Evolutionary conservation across 2,329 filamentous ascomycete genomes (phyloP).

Genomic region (Bipolaris bicolor): DNA sequence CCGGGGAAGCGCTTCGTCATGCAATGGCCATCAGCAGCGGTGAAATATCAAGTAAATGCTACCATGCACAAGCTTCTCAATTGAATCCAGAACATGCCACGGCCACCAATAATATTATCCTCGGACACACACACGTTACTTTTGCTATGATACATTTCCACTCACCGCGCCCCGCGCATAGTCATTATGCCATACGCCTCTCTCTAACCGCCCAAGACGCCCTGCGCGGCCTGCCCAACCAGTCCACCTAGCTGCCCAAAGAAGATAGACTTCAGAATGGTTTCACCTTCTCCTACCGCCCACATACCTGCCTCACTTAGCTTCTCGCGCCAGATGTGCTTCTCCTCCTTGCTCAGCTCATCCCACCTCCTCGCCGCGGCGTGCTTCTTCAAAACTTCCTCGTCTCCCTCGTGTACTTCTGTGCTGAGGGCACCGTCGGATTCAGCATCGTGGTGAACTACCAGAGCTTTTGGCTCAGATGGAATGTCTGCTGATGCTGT

Average conservation of each 20-base stretch:
- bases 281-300: conserved; percentile 79
- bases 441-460: conserved; percentile 50
- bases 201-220: conserved; percentile 30
- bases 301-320: conserved; percentile 76
- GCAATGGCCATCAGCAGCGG: conserved; percentile 7
- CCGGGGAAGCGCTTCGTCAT: conserved; percentile 11
- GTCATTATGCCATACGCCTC: not conserved
- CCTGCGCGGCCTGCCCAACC: conserved; percentile 52
- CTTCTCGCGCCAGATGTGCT: conserved; percentile 70
- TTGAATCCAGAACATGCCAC: not conserved
- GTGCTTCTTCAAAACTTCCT: conserved; percentile 47
- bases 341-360: conserved; percentile 68
- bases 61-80: not conserved
- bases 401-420: conserved; percentile 47
- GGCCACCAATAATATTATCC: conserved; percentile 6
- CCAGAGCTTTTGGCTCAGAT: conserved; percentile 47
- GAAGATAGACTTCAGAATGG: conserved; percentile 75
- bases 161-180: conserved; percentile 12
- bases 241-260: conserved; percentile 73
- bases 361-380: conserved; percentile 70
- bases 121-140: conserved; percentile 9
- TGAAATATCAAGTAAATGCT: conserved; percentile 3
- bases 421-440: conserved; percentile 48
- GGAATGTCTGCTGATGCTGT: conserved; percentile 2
- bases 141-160: conserved; percentile 16